Conservation (phyloP, 176 grass and related monocot species). For the Bonia amplexicaulis region DNA sequence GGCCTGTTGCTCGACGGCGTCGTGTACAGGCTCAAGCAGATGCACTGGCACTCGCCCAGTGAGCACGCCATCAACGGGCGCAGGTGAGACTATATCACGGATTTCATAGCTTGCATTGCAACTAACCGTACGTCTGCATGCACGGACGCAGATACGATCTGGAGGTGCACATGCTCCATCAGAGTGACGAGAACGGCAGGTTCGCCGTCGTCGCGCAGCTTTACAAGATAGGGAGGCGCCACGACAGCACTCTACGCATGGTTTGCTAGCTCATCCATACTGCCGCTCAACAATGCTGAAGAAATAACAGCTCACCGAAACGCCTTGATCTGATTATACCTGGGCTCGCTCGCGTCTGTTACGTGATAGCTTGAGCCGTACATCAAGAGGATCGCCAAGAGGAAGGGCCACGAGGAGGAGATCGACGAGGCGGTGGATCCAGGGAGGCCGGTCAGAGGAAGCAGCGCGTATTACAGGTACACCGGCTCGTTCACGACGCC, state of each 20-base stretch:
- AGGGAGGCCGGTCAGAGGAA: constrained; percentile 25
- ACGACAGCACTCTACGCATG: constrained; percentile 49
- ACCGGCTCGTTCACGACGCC: constrained; percentile 71
- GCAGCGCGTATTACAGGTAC: constrained; percentile 61
- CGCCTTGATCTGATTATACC: neutral
- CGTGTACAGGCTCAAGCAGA: constrained; percentile 45
- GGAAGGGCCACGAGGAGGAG: constrained; percentile 34
- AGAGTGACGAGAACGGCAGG: constrained; percentile 10
- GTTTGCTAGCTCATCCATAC: constrained; percentile 2
- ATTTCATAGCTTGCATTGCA: too few relatives aligned
- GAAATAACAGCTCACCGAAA: too few relatives aligned
- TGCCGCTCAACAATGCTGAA: neutral
- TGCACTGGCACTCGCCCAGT: constrained; percentile 90
- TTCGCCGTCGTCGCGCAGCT: constrained; percentile 56
- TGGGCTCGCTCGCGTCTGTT: too few relatives aligned
- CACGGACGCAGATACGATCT: constrained; percentile 36
- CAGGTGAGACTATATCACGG: neutral
- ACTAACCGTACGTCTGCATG: too few relatives aligned
- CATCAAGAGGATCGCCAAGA: constrained; percentile 33
- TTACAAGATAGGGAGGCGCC: constrained; percentile 25
- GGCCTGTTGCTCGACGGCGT: constrained; percentile 47
- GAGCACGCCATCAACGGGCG: constrained; percentile 69
- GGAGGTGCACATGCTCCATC: constrained; percentile 83
- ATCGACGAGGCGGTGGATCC: constrained; percentile 43
- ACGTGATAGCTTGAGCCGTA: constrained; percentile 48